phyloP scores from a whole-genome alignment of 2,329 filamentous ascomycete genomes.

The Eurotiales sp. region DNA sequence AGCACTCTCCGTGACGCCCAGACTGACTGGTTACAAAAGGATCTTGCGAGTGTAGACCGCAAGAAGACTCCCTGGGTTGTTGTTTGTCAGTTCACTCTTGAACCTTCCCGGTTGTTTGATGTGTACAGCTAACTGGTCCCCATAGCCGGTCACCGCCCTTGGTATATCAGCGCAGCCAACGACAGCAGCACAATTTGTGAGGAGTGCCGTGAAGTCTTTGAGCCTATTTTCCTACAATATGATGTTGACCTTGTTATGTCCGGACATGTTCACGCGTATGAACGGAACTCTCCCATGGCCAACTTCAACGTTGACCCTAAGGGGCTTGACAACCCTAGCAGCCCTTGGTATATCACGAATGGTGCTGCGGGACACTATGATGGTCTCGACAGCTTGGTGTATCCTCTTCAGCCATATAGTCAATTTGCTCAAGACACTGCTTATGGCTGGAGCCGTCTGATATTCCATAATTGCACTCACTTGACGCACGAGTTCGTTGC shows the following conservation, averaged over 20 bases:
- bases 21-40: slow-evolving; percentile 12
- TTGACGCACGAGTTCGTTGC: slow-evolving; percentile 37
- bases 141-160: slow-evolving; percentile 23
- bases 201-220: slow-evolving; percentile 47
- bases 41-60: slow-evolving; percentile 23
- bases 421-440: slow-evolving; percentile 27
- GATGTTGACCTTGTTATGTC: slow-evolving; percentile 52
- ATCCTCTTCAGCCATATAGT: slow-evolving; percentile 23
- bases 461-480: slow-evolving; percentile 40
- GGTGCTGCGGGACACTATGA: slow-evolving; percentile 29
- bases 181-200: slow-evolving; percentile 27
- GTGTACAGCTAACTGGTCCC: background rate
- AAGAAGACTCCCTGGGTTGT: slow-evolving; percentile 27
- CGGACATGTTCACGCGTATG: slow-evolving; percentile 54
- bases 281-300: slow-evolving; percentile 43
- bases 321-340: slow-evolving; percentile 22
- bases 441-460: slow-evolving; percentile 38
- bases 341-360: slow-evolving; percentile 27
- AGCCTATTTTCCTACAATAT: slow-evolving; percentile 49
- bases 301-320: slow-evolving; percentile 13
- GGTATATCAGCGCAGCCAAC: slow-evolving; percentile 16
- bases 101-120: too few relatives aligned
- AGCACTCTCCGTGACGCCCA: slow-evolving; percentile 2
- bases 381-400: slow-evolving; percentile 28
- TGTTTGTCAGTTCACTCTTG: slow-evolving; percentile 9